Conservation (phyloP, 805 yeast genomes). For the Candida palmyrensis region DNA sequence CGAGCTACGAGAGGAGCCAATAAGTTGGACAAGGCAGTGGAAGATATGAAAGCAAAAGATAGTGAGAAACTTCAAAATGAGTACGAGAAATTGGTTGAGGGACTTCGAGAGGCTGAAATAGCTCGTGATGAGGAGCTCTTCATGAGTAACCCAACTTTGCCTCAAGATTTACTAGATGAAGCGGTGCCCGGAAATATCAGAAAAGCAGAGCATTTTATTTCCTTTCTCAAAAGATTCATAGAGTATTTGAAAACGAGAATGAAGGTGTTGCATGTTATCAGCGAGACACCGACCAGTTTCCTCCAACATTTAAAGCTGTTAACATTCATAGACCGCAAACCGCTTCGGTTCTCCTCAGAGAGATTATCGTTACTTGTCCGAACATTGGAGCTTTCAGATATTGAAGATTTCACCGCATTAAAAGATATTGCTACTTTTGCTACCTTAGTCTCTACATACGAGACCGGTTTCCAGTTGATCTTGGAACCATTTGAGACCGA, state of each 20-base stretch:
- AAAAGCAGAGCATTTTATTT: constrained; percentile 94
- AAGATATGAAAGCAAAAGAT: constrained; percentile 77
- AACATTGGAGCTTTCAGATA: constrained; percentile 79
- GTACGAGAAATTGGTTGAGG: constrained; percentile 86
- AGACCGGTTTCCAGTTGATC: constrained; percentile 84
- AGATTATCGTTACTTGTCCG: constrained; percentile 82
- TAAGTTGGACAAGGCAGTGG: constrained; percentile 74
- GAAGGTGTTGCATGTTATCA: constrained; percentile 95
- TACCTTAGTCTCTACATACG: constrained; percentile 91
- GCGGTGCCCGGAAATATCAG: constrained; percentile 97
- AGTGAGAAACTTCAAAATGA: constrained; percentile 82
- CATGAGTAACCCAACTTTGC: constrained; percentile 83
- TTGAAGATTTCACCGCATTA: constrained; percentile 88
- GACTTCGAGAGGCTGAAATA: constrained; percentile 77
- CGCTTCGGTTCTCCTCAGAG: constrained; percentile 87
- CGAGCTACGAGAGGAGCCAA: constrained; percentile 85
- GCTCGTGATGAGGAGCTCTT: constrained; percentile 57
- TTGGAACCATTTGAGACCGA: constrained; percentile 95
- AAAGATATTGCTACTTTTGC: constrained; percentile 98
- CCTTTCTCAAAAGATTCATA: constrained; percentile 85
- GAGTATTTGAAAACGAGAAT: constrained; percentile 94
- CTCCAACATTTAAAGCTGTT: constrained; percentile 88
- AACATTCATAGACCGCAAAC: constrained; percentile 89
- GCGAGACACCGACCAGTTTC: constrained; percentile 95
- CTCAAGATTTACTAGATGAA: constrained; percentile 80